phyloP scores from a whole-genome alignment of 2,329 filamentous ascomycete genomes.

The Colletotrichum endophyticum region DNA sequence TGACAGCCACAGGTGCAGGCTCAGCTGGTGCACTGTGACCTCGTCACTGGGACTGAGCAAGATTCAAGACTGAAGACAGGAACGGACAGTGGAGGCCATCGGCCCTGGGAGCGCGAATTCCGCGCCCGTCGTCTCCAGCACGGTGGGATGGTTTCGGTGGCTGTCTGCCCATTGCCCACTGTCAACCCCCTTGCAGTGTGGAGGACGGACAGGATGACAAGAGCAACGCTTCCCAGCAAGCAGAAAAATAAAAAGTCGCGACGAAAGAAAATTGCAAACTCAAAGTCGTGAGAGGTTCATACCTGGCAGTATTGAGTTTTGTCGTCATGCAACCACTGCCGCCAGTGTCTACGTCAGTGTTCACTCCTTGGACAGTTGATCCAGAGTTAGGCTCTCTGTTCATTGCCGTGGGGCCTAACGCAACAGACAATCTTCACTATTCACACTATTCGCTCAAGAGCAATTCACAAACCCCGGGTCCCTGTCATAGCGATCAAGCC shows the following conservation, averaged over 20 bases:
- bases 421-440: background rate
- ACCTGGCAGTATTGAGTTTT: background rate
- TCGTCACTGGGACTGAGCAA: background rate
- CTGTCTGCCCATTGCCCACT: constrained; percentile 12
- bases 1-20: background rate
- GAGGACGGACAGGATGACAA: background rate
- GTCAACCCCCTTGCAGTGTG: background rate
- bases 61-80: background rate
- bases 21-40: background rate
- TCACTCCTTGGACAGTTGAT: background rate
- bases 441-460: background rate
- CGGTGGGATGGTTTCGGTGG: constrained; percentile 2
- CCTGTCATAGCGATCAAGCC: constrained; percentile 4
- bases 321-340: background rate
- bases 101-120: background rate
- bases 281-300: background rate
- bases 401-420: background rate
- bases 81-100: background rate
- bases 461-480: background rate
- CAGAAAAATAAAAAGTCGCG: background rate
- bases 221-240: background rate
- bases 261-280: background rate
- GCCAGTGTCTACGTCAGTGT: background rate
- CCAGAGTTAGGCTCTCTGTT: background rate
- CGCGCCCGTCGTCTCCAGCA: background rate